Evolutionary conservation across 1,284 basidiomycete species (phyloP), one percentile per base, ranked within the genome.

Genomic region (Golubevia sp.): DNA sequence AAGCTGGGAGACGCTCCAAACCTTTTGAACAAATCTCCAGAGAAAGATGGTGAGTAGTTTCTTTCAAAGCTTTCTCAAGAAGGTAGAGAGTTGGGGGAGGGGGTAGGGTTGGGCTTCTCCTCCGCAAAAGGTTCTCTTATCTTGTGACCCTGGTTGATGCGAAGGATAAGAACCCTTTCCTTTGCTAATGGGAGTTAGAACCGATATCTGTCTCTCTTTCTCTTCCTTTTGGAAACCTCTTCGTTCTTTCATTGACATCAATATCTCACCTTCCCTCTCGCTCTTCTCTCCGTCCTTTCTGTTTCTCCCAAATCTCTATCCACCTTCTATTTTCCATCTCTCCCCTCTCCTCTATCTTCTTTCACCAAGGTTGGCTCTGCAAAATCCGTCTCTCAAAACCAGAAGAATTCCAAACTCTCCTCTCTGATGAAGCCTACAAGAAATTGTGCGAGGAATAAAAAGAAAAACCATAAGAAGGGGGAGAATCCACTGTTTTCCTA

Each of bases 11-110:
- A 86, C 49, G 86, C 91, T 79, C 93, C 95, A 2, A 88, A 89
- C 44, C 86, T 98, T 56, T 86, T 99, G 62, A 98, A 98, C 88
- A 94, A 94, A 85, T 90, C 90, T 44, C 90, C 94, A 1, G 91
- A 95, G 80, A 87, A 89, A 50, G 86, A 93, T 82, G 95, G 95
- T 95, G 76, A 76, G 88, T 83, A n/a, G n/a, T n/a, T n/a, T n/a
- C n/a, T n/a, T n/a, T n/a, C n/a, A n/a, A n/a, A n/a, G n/a, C n/a
- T n/a, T n/a, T n/a, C n/a, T n/a, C n/a, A n/a, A n/a, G n/a, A n/a
- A n/a, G n/a, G n/a, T 13, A 23, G 50, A 52, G 25, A 55, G 20
- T 20, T 24, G 11, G 50, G 30, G 55, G 18, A 56, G 55, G 50
- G 55, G n/a, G 13, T 11, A 11, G 7, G 11, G 50, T 62, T 30